Base-by-base conservation (phyloP, 768 basidiomycete species). In the Crassisporium funariophilum region DNA sequence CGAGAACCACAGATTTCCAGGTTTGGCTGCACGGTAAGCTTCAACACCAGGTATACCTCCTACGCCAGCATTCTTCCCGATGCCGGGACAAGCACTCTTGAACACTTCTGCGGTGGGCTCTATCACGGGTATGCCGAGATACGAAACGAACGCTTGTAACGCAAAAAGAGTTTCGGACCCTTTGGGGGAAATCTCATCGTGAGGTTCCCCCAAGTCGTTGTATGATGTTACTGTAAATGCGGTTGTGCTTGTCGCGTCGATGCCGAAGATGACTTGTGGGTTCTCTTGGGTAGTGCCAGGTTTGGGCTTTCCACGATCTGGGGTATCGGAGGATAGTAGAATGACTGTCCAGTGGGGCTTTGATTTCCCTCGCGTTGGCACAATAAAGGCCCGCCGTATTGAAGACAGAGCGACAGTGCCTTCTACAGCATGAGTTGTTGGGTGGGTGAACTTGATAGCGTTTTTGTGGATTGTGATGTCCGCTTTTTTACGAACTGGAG, bases 401-500 rank as follows among this genome's bases (percentile, higher is more conserved):
- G 54, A 54, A 13, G 76, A 64, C 21, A 83, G 71, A 2, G 81
- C 75, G 35, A 84, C 65, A 11, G 69, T 70, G 0, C 75, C 68
- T 55, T 85, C 83, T 6, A 77, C 47, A 11, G 65, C 68, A 38
- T 74, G 71, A 1, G 82, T 75, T 0, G 68, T 57, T 0, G 82
- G 70, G 60, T 84, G 72, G 3, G 70, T 66, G 56, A 90, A 74
- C 5, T 69, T 71, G 45, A 90, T 70, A 5, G 78, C 68, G 15
- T 68, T 62, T 16, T 69, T 56, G 56, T 82, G 73, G 29, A 87
- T 65, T 3, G 77, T 76, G 55, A 89, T 74, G 56, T 90, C 80
- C 29, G 85, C 77, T 52, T 88, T 89, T 68, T 86, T 88, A 41
- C 89, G 82, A 41, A 90, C 63, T 9, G 88, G 88, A 0, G 88